Evolutionary conservation across 257 asterid species (phyloP).

Genomic region (Striga asiatica): DNA sequence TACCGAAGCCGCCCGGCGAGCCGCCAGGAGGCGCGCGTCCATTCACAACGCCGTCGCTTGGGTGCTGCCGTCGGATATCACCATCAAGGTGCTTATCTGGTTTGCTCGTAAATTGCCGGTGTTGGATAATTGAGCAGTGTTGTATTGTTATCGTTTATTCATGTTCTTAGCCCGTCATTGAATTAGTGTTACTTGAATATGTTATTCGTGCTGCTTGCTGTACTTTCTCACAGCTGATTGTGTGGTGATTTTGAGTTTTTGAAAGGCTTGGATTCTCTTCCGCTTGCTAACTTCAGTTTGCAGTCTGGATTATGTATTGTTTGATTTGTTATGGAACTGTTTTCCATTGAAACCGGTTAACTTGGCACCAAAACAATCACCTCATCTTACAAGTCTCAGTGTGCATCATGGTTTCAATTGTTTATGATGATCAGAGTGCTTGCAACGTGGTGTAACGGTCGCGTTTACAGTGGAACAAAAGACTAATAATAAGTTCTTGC

Average conservation of each 20-base stretch:
- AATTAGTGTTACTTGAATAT: too few species aligned
- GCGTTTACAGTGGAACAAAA: conserved; percentile 5
- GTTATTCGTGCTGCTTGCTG: too few species aligned
- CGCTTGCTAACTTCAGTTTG: not conserved
- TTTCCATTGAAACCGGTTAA: not conserved
- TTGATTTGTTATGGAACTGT: not conserved
- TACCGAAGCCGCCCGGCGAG: conserved; percentile 63
- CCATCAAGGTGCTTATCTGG: conserved; percentile 41
- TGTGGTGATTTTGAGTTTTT: conserved; percentile 3
- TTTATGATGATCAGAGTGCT: not conserved
- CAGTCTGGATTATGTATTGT: not conserved
- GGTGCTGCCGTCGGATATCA: conserved; percentile 68
- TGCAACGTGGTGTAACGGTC: not conserved
- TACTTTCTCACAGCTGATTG: not conserved
- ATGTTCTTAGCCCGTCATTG: too few species aligned
- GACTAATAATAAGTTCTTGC: not conserved
- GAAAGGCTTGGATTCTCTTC: conserved; percentile 1
- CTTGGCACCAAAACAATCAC: too few species aligned
- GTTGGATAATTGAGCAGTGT: too few species aligned
- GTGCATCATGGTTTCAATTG: not conserved
- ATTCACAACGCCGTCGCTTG: conserved; percentile 59
- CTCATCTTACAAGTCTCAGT: too few species aligned
- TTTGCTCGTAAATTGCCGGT: not conserved
- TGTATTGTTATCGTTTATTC: too few species aligned
- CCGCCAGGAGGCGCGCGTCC: conserved; percentile 55